phyloP scores from a whole-genome alignment of 2,329 filamentous ascomycete species.

The Lachnellula suecica region DNA sequence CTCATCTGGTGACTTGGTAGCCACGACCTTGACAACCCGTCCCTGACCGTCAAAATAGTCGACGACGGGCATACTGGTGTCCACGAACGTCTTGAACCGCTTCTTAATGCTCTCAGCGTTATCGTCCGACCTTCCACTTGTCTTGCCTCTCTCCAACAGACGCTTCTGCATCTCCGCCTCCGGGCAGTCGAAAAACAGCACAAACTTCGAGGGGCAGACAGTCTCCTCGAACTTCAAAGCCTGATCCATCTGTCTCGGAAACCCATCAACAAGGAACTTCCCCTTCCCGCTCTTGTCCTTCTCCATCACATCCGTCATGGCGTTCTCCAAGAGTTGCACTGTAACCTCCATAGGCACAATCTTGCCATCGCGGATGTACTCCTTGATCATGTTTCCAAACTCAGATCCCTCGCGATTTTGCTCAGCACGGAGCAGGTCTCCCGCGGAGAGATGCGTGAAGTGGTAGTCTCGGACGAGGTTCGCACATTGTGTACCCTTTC shows the following conservation, averaged over 20 bases:
- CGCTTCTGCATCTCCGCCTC: conserved; percentile 85
- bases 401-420: conserved; percentile 82
- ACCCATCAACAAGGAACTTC: conserved; percentile 79
- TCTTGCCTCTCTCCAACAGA: conserved; percentile 87
- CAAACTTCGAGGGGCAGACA: conserved; percentile 80
- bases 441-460: conserved; percentile 91
- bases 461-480: conserved; percentile 84
- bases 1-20: conserved; percentile 64
- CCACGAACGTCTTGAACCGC: conserved; percentile 89
- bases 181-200: conserved; percentile 92
- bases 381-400: conserved; percentile 89
- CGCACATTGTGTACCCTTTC: conserved; percentile 94
- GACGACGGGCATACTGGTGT: conserved; percentile 97
- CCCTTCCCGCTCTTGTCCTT: conserved; percentile 50
- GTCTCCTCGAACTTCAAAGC: conserved; percentile 88
- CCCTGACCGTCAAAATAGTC: conserved; percentile 75
- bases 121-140: conserved; percentile 86
- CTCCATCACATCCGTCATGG: conserved; percentile 72
- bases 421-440: conserved; percentile 90
- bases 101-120: conserved; percentile 96
- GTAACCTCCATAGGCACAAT: conserved; percentile 99
- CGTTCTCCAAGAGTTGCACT: conserved; percentile 88
- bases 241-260: conserved; percentile 97
- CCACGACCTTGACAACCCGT: conserved; percentile 78
- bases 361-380: conserved; percentile 88